Base-by-base conservation (phyloP, 2,329 filamentous ascomycete species). In the Elsinoe necatrix region DNA sequence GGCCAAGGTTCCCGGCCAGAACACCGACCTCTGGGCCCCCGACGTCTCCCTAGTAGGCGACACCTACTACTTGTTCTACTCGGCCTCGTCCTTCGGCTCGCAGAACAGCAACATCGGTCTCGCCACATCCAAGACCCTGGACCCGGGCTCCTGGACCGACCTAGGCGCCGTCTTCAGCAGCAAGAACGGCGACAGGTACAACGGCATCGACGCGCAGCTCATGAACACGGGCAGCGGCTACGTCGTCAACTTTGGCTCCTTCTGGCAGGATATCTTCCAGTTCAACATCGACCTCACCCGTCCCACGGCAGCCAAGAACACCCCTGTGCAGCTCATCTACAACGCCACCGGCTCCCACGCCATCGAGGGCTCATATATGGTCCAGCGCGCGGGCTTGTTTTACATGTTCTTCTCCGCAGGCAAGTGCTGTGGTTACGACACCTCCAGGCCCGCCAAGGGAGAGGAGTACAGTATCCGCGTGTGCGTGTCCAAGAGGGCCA, bases 401-500 rank as follows among this genome's bases (percentile, higher is more conserved):
- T 87, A 85, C 64, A 72, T 87, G 9, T 85, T 86, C 67, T 84
- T 78, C 66, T 81, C 77, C 6, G 72, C 72, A 1, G 84, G 84
- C 1, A 73, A 72, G 27, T 87, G 83, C 72, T 87, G 84, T 58
- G 73, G 72, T n/a, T 83, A 80, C 60, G 77, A 83, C 61, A 67
- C 64, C 0, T 71, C 62, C 55, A 70, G 66, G 56, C 81, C 83
- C 0, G 75, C 80, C 0, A 50, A 72, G 0, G 83, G 83, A 3
- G 70, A 72, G n/a, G 84, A 86, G 68, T 87, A 87, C 67, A 80
- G 79, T 65, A 82, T 86, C 65, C 78, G 77, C 63, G 81, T 84
- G 23, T 86, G 84, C 70, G 72, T 82, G n/a, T 80, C 78, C 3
- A 72, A 52, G 27, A 73, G 69, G 5, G 73, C 77, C 3, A 79